These are phyloP conservation scores for Rhazya stricta DNA, from an alignment of 257 asterid species.

Conservation along the genomic window DNA sequence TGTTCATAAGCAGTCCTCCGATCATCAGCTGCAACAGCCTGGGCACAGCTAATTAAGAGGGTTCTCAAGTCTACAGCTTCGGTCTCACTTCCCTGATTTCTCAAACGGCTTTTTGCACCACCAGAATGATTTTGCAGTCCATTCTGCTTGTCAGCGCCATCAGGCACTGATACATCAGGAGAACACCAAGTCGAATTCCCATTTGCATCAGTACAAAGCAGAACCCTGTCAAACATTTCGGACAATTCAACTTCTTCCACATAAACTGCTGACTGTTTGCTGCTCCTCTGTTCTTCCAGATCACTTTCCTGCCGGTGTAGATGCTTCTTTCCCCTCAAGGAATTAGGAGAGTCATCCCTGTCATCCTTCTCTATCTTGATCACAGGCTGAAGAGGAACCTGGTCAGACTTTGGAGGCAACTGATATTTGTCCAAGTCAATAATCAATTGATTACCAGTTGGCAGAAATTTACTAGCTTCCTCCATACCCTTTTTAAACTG, in stretches of 20 bases:
- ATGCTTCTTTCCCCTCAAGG: slow-evolving; percentile 70
- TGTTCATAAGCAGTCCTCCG: slow-evolving; percentile 65
- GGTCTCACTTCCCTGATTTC: slow-evolving; percentile 36
- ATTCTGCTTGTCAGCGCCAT: slow-evolving; percentile 21
- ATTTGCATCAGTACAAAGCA: slow-evolving; percentile 47
- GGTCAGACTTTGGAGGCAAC: slow-evolving; percentile 61
- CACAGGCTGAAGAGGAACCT: slow-evolving; percentile 25
- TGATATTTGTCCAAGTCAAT: slow-evolving; percentile 72
- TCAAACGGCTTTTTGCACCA: slow-evolving; percentile 38
- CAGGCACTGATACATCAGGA: slow-evolving; percentile 10
- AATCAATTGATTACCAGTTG: slow-evolving; percentile 47
- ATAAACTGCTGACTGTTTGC: slow-evolving; percentile 68
- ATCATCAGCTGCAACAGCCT: slow-evolving; percentile 72
- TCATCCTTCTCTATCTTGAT: slow-evolving; percentile 58
- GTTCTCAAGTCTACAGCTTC: slow-evolving; percentile 71
- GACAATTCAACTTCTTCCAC: slow-evolving; percentile 69
- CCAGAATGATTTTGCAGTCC: slow-evolving; percentile 29
- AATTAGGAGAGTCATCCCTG: slow-evolving; percentile 27
- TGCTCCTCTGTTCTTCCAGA: slow-evolving; percentile 64
- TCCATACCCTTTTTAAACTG: slow-evolving; percentile 91
- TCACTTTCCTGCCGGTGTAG: slow-evolving; percentile 49
- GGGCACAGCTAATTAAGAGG: slow-evolving; percentile 75
- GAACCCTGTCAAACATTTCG: slow-evolving; percentile 76
- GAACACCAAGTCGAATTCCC: slow-evolving; percentile 25
- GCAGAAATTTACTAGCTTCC: slow-evolving; percentile 86